phyloP scores from a whole-genome alignment of 2,329 filamentous ascomycete genomes.

The Pseudogymnoascus sp. region DNA sequence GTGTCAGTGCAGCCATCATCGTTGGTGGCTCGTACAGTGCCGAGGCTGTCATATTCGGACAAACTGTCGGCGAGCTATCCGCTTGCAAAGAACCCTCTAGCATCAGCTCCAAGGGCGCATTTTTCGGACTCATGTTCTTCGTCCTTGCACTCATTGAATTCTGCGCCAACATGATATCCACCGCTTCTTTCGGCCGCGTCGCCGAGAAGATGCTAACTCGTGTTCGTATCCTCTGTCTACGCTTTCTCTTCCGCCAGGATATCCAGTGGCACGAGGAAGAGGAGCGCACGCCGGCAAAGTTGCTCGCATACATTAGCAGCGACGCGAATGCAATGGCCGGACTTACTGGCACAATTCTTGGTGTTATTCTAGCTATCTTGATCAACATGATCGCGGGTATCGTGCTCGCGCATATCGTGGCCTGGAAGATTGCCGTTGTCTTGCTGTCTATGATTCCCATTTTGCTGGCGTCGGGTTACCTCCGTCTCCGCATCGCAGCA shows the following conservation, averaged over 20 bases:
- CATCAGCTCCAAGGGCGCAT: constrained; percentile 25
- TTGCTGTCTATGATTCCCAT: constrained; percentile 62
- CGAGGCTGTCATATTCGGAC: constrained; percentile 50
- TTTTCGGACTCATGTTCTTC: constrained; percentile 40
- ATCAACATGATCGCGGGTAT: constrained; percentile 64
- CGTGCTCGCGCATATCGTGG: constrained; percentile 61
- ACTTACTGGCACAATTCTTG: constrained; percentile 63
- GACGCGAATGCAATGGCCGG: constrained; percentile 61
- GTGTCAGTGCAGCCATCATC: constrained; percentile 37
- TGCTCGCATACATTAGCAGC: constrained; percentile 62
- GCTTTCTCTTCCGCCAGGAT: constrained; percentile 58
- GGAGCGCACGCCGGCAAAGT: constrained; percentile 50
- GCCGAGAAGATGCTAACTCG: constrained; percentile 60
- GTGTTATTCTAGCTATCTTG: constrained; percentile 59
- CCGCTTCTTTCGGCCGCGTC: constrained; percentile 45
- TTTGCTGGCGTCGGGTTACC: constrained; percentile 60
- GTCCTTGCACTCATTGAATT: constrained; percentile 48
- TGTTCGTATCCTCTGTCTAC: constrained; percentile 56
- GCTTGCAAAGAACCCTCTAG: constrained; percentile 30
- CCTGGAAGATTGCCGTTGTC: constrained; percentile 70
- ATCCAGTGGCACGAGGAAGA: constrained; percentile 65
- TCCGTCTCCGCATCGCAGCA: constrained; percentile 58
- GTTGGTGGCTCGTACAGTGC: constrained; percentile 42
- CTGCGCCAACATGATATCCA: constrained; percentile 53
- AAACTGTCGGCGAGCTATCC: constrained; percentile 45